Evolutionary conservation across 2,329 filamentous ascomycete species (phyloP), one percentile per base, ranked within the genome.

Genomic region (Cordyceps tenuipes): DNA sequence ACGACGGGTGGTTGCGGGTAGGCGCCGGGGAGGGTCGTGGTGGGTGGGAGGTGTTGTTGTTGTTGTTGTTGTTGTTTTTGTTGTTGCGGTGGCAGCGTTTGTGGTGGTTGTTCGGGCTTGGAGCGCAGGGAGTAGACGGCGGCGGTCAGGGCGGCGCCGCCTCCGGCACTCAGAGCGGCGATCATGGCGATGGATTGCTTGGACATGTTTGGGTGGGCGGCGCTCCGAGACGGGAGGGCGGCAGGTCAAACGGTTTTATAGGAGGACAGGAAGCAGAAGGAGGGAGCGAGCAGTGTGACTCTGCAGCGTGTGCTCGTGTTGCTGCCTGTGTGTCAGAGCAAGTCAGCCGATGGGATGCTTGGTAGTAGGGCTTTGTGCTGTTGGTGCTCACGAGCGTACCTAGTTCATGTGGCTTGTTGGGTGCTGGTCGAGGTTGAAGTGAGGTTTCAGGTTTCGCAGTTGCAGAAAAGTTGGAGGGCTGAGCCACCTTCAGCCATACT

Each of bases 131-230:
- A 82, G 70, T 82, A 87, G 75, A 89, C 82, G 63, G 87, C 79
- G 34, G 89, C 80, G 61, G 89, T 92, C 61, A 89, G 75, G 61
- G 87, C 88, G 61, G 89, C 89, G 63, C 89, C 89, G 57, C 88
- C 86, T 72, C 87, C 87, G 66, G 89, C 89, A 72, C 89, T 85
- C 68, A 89, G 82, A 64, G 86, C 87, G 67, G 89, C 89, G 68
- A 92, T 86, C 62, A 90, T 80, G 65, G 87, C 88, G 66, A 93
- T 65, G 39, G 88, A 91, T 26, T 85, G 80, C 73, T 92, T 93
- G 62, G 89, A 91, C 89, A 93, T 93, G 65, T 61, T 61, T 79
- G 73, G 61, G 39, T 54, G 55, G 53, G 39, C 51, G n/a, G 17
- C n/a, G 39, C 39, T 43, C 9, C 17, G 56, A 9, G 21, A 19